Percentiles rank a stretch among this genome's conserved stretches.
These are phyloP conservation scores for Vaccinium corymbosum DNA, from an alignment of 148 eudicot species.

Conservation along the genomic window DNA sequence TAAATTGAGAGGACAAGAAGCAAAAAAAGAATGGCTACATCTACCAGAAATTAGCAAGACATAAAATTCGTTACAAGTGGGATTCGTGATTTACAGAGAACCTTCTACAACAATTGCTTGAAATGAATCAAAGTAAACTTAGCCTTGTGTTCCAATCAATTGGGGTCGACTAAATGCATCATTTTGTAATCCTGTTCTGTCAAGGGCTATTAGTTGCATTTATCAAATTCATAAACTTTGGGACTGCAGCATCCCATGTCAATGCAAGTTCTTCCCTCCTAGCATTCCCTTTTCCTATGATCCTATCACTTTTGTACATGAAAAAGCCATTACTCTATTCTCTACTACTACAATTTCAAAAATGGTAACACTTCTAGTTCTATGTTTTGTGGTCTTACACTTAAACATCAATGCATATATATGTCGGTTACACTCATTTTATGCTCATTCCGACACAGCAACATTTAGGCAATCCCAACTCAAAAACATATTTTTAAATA, in stretches of 20 bases:
- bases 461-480: neutral
- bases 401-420: neutral
- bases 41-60: neutral
- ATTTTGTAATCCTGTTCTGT: neutral
- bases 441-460: neutral
- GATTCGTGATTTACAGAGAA: neutral
- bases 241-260: neutral
- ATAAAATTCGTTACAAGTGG: neutral
- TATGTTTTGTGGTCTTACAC: neutral
- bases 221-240: neutral
- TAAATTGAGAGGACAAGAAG: slow-evolving; percentile 1
- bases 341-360: neutral
- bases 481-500: neutral
- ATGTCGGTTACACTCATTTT: neutral
- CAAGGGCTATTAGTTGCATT: neutral
- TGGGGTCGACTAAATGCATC: neutral
- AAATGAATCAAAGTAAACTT: neutral
- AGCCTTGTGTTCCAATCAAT: neutral
- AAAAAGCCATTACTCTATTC: neutral
- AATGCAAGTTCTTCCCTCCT: neutral
- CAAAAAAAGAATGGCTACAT: neutral
- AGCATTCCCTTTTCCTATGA: neutral
- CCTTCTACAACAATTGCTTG: neutral
- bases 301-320: neutral
- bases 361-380: neutral